Base-by-base conservation (phyloP, 164 flowering plant species). In the Macadamia integrifolia region DNA sequence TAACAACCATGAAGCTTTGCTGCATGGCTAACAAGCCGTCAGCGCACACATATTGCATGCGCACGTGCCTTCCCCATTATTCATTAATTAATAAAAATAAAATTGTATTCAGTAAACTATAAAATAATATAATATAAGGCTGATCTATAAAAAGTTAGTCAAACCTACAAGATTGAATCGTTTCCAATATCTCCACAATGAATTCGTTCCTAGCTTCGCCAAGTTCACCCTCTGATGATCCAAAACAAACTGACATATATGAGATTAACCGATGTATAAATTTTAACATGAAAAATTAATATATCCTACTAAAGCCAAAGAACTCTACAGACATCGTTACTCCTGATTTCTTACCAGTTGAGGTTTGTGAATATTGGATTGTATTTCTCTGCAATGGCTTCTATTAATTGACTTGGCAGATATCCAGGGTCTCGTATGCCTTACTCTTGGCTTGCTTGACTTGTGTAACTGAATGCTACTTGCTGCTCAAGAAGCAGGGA, bases 111-210 rank as follows among this genome's bases (percentile, higher is more conserved):
- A 9, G 9, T 28, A 10, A 55, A 14, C 15, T 14, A 17, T 14
- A 2, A 53, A 53, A 53, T 53, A 13, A 53, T 53, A 53, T 12
- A 53, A 14, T 53, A 53, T 12, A 53, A 14, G 18, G 14, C 2
- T 17, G 18, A 53, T 13, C 0, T 46, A 46, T 11, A 8, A 35
- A 52, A 64, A 64, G 53, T 35, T 40, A 15, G 40, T 6, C 43
- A 61, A 31, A 84, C 97, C 48, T 64, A 93, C 98, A 64, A 93
- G 82, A 67, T 89, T 82, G 81, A 72, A 93, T 75, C 76, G 79
- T 62, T 73, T 82, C 79, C 84, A 83, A 60, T 93, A 93, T 83
- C 89, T 88, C 88, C 92, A 76, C 70, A 93, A 74, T 12, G 98
- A 82, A 17, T 80, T 73, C 23, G 79, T 81, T 60, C 89, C 98